These are phyloP conservation scores for Trametes pubescens DNA, from an alignment of 1,284 basidiomycete species.

Conservation along the genomic window DNA sequence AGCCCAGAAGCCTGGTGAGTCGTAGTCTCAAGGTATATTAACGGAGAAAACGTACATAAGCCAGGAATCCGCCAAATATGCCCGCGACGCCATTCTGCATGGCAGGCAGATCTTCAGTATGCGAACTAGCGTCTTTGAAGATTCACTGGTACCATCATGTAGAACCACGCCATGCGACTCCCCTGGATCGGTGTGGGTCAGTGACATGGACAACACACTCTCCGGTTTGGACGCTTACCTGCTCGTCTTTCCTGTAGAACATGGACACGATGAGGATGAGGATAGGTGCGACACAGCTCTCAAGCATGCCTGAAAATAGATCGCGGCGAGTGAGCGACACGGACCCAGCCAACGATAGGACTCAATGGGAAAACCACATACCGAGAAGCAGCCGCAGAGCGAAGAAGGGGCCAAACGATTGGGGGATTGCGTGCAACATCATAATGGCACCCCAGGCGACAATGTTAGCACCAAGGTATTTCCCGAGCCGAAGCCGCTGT, in stretches of 20 bases:
- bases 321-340: neutral
- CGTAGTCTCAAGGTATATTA: neutral
- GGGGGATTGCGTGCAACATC: conserved; percentile 66
- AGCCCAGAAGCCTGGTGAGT: neutral
- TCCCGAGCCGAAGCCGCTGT: conserved; percentile 64
- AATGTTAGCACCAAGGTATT: conserved; percentile 71
- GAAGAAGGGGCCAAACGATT: conserved; percentile 69
- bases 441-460: conserved; percentile 68
- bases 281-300: conserved; percentile 70
- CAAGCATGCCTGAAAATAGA: conserved; percentile 61
- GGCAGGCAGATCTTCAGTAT: neutral
- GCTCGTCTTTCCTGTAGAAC: conserved; percentile 78
- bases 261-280: conserved; percentile 71
- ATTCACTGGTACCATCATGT: conserved; percentile 61
- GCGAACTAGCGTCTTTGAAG: neutral
- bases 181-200: conserved; percentile 45
- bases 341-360: neutral
- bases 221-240: conserved; percentile 45
- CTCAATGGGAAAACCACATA: conserved; percentile 32
- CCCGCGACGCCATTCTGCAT: conserved; percentile 53
- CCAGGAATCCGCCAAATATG: conserved; percentile 72
- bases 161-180: conserved; percentile 71
- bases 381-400: conserved; percentile 68
- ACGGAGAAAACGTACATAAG: conserved; percentile 48
- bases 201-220: neutral